Percentiles rank a stretch among this genome's conserved stretches.
phyloP scores from a whole-genome alignment of 345 rosid species.

The Heritiera littoralis region DNA sequence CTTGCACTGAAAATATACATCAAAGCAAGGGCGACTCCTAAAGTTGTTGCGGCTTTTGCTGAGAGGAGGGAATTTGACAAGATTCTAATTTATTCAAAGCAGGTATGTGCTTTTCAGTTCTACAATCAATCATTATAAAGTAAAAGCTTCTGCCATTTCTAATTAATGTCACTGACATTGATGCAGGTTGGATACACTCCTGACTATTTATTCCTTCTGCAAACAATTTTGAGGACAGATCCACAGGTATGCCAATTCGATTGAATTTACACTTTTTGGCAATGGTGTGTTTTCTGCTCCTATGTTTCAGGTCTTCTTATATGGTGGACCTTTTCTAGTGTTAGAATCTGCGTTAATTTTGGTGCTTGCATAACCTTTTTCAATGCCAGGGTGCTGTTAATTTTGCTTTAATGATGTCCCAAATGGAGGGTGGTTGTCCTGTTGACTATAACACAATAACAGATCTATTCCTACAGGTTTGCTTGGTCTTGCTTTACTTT shows the following conservation, averaged over 20 bases:
- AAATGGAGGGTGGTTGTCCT: slow-evolving; percentile 99
- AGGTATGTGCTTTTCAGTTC: slow-evolving; percentile 40
- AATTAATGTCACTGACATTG: slow-evolving; percentile 21
- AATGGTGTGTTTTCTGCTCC: background rate
- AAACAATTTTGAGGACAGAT: slow-evolving; percentile 92
- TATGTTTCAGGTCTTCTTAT: slow-evolving; percentile 2
- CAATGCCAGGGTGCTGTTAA: slow-evolving; percentile 82
- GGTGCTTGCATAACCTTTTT: slow-evolving; percentile 11
- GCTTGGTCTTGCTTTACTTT: background rate
- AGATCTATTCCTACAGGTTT: slow-evolving; percentile 97
- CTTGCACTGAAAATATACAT: slow-evolving; percentile 91
- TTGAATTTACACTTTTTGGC: background rate
- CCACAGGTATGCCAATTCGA: slow-evolving; percentile 65
- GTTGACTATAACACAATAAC: slow-evolving; percentile 91
- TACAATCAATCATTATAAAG: background rate
- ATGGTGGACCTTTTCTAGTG: background rate
- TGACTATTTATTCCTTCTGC: slow-evolving; percentile 93
- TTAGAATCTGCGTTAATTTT: background rate
- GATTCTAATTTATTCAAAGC: slow-evolving; percentile 84
- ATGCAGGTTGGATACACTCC: slow-evolving; percentile 89
- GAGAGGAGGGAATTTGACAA: slow-evolving; percentile 97
- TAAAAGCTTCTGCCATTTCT: background rate
- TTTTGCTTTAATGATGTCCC: slow-evolving; percentile 98
- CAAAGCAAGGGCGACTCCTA: slow-evolving; percentile 92
- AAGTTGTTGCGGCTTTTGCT: slow-evolving; percentile 98